Evolutionary conservation across 1,284 basidiomycete species (phyloP), one percentile per base, ranked within the genome.

Genomic region (Ceratobasidium sp.): DNA sequence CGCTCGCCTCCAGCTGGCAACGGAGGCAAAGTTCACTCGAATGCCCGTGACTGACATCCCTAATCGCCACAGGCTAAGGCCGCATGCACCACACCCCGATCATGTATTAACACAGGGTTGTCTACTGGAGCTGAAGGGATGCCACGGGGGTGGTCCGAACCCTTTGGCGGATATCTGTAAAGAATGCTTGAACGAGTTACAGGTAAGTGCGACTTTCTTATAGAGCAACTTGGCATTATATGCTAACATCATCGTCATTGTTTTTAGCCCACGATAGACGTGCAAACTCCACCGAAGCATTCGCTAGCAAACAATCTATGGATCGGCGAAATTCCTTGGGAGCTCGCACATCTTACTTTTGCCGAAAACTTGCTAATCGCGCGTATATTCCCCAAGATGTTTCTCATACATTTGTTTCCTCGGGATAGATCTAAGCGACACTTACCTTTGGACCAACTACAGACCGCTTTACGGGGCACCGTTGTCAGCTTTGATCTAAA

Each of bases 291-390:
- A 6, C 83, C 83, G 6, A 79, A 73, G 12, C 79, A 83, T 26
- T 79, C 83, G 1, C 80, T 86, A 0, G 83, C 83, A 20, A 86
- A 86, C 68, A 76, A 81, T 15, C 80, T 86, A 78, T 86, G 85
- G 85, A 83, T 86, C 54, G 85, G 85, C 0, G 71, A 79, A 6
- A 69, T 84, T 17, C 85, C 84, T 0, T 50, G 56, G 12, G 79
- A 81, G 28, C 79, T 86, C 0, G 2, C 77, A 12, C 65, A 65
- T 10, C 78, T 86, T 6, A 83, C 83, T 0, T 52, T 86, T 12
- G 77, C 82, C 1, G 84, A 85, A 76, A 80, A 82, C 33, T 61
- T 85, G 0, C 79, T 86, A 0, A 80, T 86, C 50, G 81, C 82
- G 12, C 28, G 61, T 6, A 28, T 64, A 42, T 84, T 80, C 75